phyloP scores from a whole-genome alignment of 257 asterid species.

The Scutellaria minor region DNA sequence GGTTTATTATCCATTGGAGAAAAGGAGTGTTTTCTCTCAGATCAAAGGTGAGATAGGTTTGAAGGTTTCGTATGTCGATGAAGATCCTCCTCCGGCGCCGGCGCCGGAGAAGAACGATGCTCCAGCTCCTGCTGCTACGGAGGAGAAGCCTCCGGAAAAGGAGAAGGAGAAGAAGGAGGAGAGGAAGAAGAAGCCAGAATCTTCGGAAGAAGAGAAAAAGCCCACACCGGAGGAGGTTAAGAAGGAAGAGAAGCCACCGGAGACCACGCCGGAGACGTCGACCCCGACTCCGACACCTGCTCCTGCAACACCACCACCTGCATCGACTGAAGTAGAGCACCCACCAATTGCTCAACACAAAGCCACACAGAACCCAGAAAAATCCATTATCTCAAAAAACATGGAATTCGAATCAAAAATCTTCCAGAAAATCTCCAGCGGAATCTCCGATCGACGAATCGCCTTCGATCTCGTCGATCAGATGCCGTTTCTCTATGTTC shows the following conservation, averaged over 20 bases:
- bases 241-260: constrained; percentile 66
- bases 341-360: constrained; percentile 62
- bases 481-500: constrained; percentile 81
- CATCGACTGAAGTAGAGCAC: constrained; percentile 43
- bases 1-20: constrained; percentile 86
- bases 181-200: constrained; percentile 43
- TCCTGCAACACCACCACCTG: constrained; percentile 42
- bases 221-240: constrained; percentile 44
- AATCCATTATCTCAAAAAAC: constrained; percentile 35
- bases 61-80: constrained; percentile 67
- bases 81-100: constrained; percentile 51
- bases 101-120: constrained; percentile 50
- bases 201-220: constrained; percentile 45
- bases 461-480: constrained; percentile 87
- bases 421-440: constrained; percentile 49
- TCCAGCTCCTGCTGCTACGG: constrained; percentile 40
- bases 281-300: constrained; percentile 26
- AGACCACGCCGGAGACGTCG: constrained; percentile 28
- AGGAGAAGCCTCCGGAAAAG: constrained; percentile 48
- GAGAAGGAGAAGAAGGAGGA: constrained; percentile 39
- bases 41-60: constrained; percentile 90
- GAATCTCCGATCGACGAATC: constrained; percentile 51
- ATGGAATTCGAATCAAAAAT: constrained; percentile 54
- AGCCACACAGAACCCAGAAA: constrained; percentile 34
- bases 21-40: constrained; percentile 88